Evolutionary conservation across 2,329 filamentous ascomycete species (phyloP), one percentile per base, ranked within the genome.

Genomic region (Cercospora janseana): DNA sequence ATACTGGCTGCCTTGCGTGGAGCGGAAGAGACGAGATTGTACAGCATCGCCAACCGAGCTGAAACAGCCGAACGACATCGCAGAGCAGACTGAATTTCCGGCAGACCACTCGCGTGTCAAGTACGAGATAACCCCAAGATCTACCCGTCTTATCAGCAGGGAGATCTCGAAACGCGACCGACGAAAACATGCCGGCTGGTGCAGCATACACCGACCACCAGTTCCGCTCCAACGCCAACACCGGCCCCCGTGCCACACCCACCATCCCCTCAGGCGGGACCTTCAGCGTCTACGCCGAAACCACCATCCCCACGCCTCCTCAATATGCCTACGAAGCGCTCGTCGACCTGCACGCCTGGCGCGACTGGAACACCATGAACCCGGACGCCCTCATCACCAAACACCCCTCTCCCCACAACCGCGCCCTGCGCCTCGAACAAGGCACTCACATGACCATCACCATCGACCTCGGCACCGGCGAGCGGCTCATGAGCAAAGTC

Each of bases 331-430:
- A 73, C 67, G 63, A 70, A 18, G 66, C 68, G 6, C 60, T 77
- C 3, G 66, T 71, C 41, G 66, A 76, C 59, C 72, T 72, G 21
- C 69, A 72, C 16, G 72, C 69, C 43, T 77, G 71, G 70, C 66
- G 69, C 16, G 58, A 68, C 38, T 78, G 75, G 75, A 77, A 76
- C 56, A 64, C 65, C 5, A 77, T 76, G 59, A 65, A 73, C 4
- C 69, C 73, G 2, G 64, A 66, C 18, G 72, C 75, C 4, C 69
- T 68, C n/a, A 71, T 78, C 56, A 71, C 66, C 35, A 65, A 68
- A 28, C 73, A 75, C 23, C 66, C 72, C 6, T 53, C 49, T 32
- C 51, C 59, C 0, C 60, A 62, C 32, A 20, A 42, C 2, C 38
- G 51, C 21, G 37, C 50, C 12, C 46, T 59, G 4, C 54, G 49